A percentile compares a stretch with the other conserved stretches of the same genome.
These are phyloP conservation scores for Tylopilus sp. DNA, from an alignment of 768 basidiomycete genomes.

Conservation along the genomic window DNA sequence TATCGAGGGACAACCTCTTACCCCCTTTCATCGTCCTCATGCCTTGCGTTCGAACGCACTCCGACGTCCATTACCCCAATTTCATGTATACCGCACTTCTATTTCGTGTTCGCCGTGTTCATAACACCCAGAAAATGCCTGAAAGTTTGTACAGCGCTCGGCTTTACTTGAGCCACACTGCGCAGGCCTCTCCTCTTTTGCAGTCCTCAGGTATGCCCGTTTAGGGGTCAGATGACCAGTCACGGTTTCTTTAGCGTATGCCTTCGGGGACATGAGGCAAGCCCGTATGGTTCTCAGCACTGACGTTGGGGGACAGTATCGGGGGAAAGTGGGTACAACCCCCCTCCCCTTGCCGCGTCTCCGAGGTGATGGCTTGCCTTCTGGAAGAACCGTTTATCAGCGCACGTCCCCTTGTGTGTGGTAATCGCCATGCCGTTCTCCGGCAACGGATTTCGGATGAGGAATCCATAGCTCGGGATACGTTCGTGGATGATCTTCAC, in stretches of 20 bases:
- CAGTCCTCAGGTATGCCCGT: constrained; percentile 3
- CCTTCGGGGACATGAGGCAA: constrained; percentile 19
- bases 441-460: not conserved
- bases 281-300: constrained; percentile 5
- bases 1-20: constrained; percentile 5
- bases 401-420: constrained; percentile 3
- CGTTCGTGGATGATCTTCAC: not conserved
- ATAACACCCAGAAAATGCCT: constrained; percentile 18
- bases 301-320: constrained; percentile 10
- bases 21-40: constrained; percentile 36
- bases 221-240: constrained; percentile 10
- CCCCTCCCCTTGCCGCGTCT: constrained; percentile 22
- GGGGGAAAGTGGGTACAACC: constrained; percentile 21
- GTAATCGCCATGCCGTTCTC: constrained; percentile 5
- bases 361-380: constrained; percentile 30
- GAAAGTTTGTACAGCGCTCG: constrained; percentile 1
- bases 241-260: constrained; percentile 10
- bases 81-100: constrained; percentile 11
- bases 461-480: not conserved
- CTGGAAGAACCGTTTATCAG: constrained; percentile 15
- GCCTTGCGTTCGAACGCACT: constrained; percentile 36
- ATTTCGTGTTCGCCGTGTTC: constrained; percentile 13
- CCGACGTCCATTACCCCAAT: constrained; percentile 27
- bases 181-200: constrained; percentile 4
- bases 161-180: constrained; percentile 18